Evolutionary conservation across 441 rosid species (phyloP), one percentile per base, ranked within the genome.

Genomic region (Erodium texanum): DNA sequence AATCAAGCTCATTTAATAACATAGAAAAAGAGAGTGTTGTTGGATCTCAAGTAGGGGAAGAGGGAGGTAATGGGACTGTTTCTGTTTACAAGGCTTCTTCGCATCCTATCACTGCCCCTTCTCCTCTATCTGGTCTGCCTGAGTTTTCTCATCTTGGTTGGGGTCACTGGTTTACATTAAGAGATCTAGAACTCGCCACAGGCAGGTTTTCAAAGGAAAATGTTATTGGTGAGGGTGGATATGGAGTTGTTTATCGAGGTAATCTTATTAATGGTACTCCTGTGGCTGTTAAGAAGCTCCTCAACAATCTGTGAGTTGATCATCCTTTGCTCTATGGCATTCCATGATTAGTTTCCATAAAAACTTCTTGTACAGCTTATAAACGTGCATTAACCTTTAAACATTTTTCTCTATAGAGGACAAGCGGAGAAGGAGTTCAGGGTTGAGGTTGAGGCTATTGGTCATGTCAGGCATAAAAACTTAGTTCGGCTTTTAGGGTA

Each of bases 111-210:
- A 84, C 95, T 20, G 89, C 97, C 69, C 95, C 95, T 73, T 89
- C 96, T 68, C 96, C 97, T 71, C 78, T 93, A 64, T 68, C 68
- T 52, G 98, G 97, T 64, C 79, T 90, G 66, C 96, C 97, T 12
- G 95, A 90, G 72, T 75, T 83, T 78, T 90, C 98, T 45, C 95
- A 91, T 56, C 77, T 93, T 71, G 98, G 97, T 29, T 93, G 97
- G 97, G 99, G 99, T 61, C 99, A 93, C 81, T 93, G 99, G 99
- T 93, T 93, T 79, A 93, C 99, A 0, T 70, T 93, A 65, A 87
- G 97, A 78, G 99, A 93, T 78, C 95, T 93, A 64, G 96, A 93
- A 69, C 82, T 83, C 24, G 99, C 99, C 56, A 93, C 99, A 18
- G 88, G 80, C 71, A 70, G 86, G 48, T 91, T 93, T 79, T 89